A percentile compares a stretch with the other conserved stretches of the same genome.
Evolutionary conservation across 768 basidiomycete genomes (phyloP).

Genomic region (Megacollybia marginata): DNA sequence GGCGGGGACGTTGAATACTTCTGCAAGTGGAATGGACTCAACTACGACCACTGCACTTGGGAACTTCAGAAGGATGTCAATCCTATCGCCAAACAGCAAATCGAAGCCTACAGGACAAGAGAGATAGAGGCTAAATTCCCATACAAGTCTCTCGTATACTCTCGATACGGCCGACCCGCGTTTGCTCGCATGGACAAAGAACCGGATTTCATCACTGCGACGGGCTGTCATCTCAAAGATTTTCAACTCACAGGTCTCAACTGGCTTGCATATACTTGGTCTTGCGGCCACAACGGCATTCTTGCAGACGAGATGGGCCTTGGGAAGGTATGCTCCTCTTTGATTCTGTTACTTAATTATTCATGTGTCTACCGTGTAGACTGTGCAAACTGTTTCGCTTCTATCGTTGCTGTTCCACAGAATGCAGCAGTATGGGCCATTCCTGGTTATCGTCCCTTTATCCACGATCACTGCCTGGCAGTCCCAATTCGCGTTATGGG

Average conservation of each 20-base stretch:
- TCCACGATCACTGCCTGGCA: conserved; percentile 99
- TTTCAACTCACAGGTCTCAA: conserved; percentile 98
- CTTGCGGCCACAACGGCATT: conserved; percentile 91
- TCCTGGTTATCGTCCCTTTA: conserved; percentile 94
- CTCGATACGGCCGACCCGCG: conserved; percentile 58
- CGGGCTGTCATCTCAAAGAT: conserved; percentile 88
- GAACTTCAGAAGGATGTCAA: conserved; percentile 78
- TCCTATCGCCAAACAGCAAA: conserved; percentile 66
- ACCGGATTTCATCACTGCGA: conserved; percentile 73
- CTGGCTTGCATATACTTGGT: conserved; percentile 98
- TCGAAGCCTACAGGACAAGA: conserved; percentile 72
- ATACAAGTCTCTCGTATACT: conserved; percentile 70
- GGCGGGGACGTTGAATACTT: conserved; percentile 74
- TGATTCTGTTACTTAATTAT: conserved; percentile 1
- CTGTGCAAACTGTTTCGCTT: conserved; percentile 93
- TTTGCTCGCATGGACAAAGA: conserved; percentile 84
- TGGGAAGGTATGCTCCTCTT: conserved; percentile 59
- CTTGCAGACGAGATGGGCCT: conserved; percentile 99
- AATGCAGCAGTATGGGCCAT: conserved; percentile 90
- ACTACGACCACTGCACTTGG: conserved; percentile 96
- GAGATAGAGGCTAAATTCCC: conserved; percentile 79
- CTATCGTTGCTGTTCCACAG: conserved; percentile 93
- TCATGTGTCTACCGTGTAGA: conserved; percentile 36
- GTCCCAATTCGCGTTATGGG: conserved; percentile 89
- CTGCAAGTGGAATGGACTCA: conserved; percentile 93